phyloP scores from a whole-genome alignment of 345 rosid genomes.

The Citrus medica region DNA sequence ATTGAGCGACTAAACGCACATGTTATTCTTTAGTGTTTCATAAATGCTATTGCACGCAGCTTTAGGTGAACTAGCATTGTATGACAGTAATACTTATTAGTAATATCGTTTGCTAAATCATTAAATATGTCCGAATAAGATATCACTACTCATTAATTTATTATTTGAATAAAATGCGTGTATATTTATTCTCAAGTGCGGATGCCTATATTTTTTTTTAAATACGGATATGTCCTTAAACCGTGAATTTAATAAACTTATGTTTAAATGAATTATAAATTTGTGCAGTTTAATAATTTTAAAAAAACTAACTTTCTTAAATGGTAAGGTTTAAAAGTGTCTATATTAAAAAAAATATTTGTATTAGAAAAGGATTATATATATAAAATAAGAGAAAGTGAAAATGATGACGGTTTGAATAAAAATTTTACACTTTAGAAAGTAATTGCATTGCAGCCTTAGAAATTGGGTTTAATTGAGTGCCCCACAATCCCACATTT shows the following conservation, averaged over 20 bases:
- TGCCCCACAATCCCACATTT: background rate
- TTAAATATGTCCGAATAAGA: background rate
- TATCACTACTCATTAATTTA: too few relatives aligned
- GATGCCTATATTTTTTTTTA: fast-evolving
- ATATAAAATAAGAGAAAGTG: background rate
- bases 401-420: background rate
- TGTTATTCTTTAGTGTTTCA: too few relatives aligned
- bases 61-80: too few relatives aligned
- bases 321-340: fast-evolving
- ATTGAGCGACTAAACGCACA: background rate
- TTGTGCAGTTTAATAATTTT: fast-evolving
- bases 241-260: too few relatives aligned
- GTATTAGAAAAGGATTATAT: too few relatives aligned
- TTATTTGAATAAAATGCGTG: too few relatives aligned
- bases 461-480: background rate
- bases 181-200: too few relatives aligned
- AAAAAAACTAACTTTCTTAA: too few relatives aligned
- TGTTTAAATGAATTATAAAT: too few relatives aligned
- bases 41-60: too few relatives aligned
- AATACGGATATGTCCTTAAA: fast-evolving
- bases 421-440: background rate
- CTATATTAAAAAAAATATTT: too few relatives aligned
- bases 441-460: background rate
- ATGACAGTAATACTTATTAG: background rate
- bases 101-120: too few relatives aligned